phyloP scores from a whole-genome alignment of 1,139 yeast species.

The Suhomyces atakaporum region DNA sequence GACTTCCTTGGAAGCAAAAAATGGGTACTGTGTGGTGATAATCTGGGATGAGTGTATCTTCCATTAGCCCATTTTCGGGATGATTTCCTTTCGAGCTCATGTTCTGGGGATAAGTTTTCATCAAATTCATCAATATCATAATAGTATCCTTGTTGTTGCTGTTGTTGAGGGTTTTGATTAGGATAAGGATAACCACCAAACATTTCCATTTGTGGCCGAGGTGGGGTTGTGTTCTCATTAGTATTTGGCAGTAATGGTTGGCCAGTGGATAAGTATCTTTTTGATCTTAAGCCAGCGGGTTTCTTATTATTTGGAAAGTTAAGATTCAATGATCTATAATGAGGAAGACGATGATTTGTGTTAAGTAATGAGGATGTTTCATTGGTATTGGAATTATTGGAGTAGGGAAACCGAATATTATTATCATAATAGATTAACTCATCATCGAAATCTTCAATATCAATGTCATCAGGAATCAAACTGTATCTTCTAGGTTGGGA shows the following conservation, averaged over 20 bases:
- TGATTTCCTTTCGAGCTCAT: constrained; percentile 9
- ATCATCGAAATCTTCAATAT: constrained; percentile 65
- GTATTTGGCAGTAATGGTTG: constrained; percentile 20
- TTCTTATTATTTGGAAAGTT: constrained; percentile 31
- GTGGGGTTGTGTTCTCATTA: constrained; percentile 8
- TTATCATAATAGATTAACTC: constrained; percentile 53
- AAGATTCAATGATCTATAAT: constrained; percentile 45
- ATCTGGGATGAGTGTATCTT: constrained; percentile 20
- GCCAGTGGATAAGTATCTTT: constrained; percentile 42
- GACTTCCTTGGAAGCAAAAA: constrained; percentile 34
- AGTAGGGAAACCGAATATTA: constrained; percentile 43
- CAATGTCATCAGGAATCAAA: constrained; percentile 68
- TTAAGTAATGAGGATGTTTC: constrained; percentile 38
- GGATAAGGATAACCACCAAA: constrained; percentile 60
- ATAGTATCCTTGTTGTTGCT: constrained; percentile 28
- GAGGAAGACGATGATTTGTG: constrained; percentile 39
- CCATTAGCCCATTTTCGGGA: constrained; percentile 13
- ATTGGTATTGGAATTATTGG: constrained; percentile 25
- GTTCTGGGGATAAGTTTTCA: constrained; percentile 27
- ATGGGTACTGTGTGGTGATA: constrained; percentile 22
- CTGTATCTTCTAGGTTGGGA: constrained; percentile 73
- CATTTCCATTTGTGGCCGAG: constrained; percentile 23
- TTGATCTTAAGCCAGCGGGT: constrained; percentile 28
- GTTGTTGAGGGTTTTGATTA: constrained; percentile 33
- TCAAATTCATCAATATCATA: constrained; percentile 47